Base-by-base conservation (phyloP, 2,329 filamentous ascomycete species). In the Elsinoe batatas region DNA sequence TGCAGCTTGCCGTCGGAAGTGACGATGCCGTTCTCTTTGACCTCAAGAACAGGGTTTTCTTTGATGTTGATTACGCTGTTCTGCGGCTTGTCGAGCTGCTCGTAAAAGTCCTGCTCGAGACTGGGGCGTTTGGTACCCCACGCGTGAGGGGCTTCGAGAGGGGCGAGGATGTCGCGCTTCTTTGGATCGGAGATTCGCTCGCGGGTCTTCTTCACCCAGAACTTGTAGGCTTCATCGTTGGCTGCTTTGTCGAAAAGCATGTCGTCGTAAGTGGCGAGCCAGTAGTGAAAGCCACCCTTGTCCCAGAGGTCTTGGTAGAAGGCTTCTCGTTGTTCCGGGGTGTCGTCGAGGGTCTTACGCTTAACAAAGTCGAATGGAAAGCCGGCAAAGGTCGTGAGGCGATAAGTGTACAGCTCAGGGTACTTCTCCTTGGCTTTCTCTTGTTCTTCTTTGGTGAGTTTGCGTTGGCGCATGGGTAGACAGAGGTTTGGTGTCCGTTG, bases 401-500 rank as follows among this genome's bases (percentile, higher is more conserved):
- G 76, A 18, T 70, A 66, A 32, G 67, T 67, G 64, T 80, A 84
- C 1, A 86, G 66, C 3, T 68, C 62, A 1, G 69, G 68, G n/a
- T 74, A 74, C 46, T 69, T 66, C 3, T 60, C 58, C 59, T 74
- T 74, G n/a, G 68, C 65, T 3, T 65, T 62, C 15, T 77, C 68
- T 61, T 84, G 78, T 58, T 82, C 77, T 49, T 75, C 72, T 2
- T 64, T 66, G 0, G 73, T 76, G 32, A 83, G 68, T 1, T 68
- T 38, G 3, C 72, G 68, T 56, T 77, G 75, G 3, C 75, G 72
- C 79, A 86, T 83, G 0, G 82, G 81, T 2, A 86, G 62, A 0
- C 79, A 79, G 4, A 84, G 71, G 56, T 85, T 85, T 0, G 84
- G 83, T 1, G 82, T 85, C 10, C 84, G 76, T 60, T 86, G 79